Evolutionary conservation across 2,329 filamentous ascomycete species (phyloP).

Genomic region (Neofusicoccum laricinum): DNA sequence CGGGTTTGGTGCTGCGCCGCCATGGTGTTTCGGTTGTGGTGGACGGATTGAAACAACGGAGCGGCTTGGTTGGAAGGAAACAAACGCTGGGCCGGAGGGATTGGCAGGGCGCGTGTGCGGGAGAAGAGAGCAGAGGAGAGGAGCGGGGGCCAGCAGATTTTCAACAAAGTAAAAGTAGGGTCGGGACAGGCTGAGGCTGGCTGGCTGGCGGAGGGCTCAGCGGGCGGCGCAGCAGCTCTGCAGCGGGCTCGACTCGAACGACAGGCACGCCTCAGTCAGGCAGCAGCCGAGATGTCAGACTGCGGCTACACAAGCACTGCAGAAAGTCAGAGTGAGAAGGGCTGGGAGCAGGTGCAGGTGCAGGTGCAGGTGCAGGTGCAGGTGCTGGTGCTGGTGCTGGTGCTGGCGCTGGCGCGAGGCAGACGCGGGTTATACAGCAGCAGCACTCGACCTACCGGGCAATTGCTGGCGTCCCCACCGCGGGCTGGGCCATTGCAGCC

Average conservation of each 20-base stretch:
- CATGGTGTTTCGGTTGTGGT: neutral
- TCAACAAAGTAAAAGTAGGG: slow-evolving; percentile 10
- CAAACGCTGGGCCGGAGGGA: neutral
- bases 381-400: too few relatives aligned
- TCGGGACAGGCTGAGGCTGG: neutral
- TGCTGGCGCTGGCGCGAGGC: neutral
- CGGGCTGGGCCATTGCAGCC: neutral
- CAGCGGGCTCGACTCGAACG: neutral
- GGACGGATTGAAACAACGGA: neutral
- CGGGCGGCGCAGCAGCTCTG: neutral
- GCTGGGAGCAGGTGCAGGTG: too few relatives aligned
- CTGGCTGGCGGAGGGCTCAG: neutral
- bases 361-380: too few relatives aligned
- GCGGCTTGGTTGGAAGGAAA: neutral
- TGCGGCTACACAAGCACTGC: slow-evolving; percentile 5
- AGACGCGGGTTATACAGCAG: neutral
- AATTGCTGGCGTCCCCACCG: neutral
- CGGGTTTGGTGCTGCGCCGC: neutral
- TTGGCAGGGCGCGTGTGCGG: neutral
- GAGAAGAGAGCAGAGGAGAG: neutral
- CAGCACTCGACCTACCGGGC: neutral
- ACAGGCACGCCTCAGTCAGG: neutral
- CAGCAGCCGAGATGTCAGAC: slow-evolving; percentile 1
- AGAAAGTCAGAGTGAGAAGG: too few relatives aligned
- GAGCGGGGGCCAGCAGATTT: neutral